phyloP scores from a whole-genome alignment of 257 asterid species.

The Euphrasia confusa region DNA sequence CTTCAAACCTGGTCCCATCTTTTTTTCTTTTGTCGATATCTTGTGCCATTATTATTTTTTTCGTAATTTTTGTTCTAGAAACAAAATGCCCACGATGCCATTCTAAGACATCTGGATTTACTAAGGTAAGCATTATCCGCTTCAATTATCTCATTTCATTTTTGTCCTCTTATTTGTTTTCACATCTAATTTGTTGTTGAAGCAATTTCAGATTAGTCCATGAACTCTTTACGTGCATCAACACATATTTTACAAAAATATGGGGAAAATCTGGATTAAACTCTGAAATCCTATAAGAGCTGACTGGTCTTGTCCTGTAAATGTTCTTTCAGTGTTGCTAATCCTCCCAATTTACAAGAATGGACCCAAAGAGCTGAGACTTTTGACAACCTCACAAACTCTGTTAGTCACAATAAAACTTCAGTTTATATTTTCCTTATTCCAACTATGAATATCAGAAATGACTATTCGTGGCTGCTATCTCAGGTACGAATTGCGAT shows the following conservation, averaged over 20 bases:
- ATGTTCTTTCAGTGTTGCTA: conserved; percentile 58
- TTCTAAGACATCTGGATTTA: conserved; percentile 69
- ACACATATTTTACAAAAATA: not conserved
- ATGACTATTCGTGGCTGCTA: conserved; percentile 22
- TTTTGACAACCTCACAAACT: conserved; percentile 69
- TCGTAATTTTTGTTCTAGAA: conserved; percentile 42
- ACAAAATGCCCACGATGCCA: conserved; percentile 82
- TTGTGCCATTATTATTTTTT: conserved; percentile 23
- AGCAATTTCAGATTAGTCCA: conserved; percentile 2
- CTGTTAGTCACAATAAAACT: conserved; percentile 46
- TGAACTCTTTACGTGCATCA: conserved; percentile 5
- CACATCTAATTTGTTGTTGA: conserved; percentile 5
- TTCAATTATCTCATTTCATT: conserved; percentile 15
- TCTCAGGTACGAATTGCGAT: conserved; percentile 87
- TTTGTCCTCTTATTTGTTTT: not conserved
- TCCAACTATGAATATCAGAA: conserved; percentile 12
- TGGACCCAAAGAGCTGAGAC: conserved; percentile 91
- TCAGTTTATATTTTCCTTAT: conserved; percentile 6
- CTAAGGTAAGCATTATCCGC: conserved; percentile 36
- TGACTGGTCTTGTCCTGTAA: conserved; percentile 27
- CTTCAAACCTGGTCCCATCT: conserved; percentile 10
- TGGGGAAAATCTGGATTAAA: not conserved
- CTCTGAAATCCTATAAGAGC: conserved; percentile 13
- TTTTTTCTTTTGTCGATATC: not conserved
- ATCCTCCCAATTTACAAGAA: conserved; percentile 64